phyloP scores from a whole-genome alignment of 2,329 filamentous ascomycete species.

The Fusarium pseudocircinatum region DNA sequence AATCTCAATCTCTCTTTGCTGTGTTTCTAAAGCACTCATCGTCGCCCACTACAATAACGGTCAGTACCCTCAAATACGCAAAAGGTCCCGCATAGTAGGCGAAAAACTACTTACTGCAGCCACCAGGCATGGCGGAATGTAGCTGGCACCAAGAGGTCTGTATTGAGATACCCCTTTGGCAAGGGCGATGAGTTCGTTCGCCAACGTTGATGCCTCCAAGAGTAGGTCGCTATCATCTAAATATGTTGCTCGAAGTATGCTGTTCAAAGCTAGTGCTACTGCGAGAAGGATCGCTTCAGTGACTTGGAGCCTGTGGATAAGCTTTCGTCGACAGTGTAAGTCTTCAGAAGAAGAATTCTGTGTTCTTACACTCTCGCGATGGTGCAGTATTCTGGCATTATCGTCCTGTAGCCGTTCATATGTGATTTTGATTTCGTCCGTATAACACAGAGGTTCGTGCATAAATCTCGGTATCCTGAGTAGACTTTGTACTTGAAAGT shows the following conservation, averaged over 20 bases:
- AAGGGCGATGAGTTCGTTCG: not conserved
- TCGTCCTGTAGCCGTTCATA: not conserved
- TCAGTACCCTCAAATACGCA: rapidly evolving
- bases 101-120: not conserved
- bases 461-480: not conserved
- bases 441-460: not conserved
- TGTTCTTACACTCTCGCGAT: not conserved
- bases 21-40: not conserved
- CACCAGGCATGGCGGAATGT: not conserved
- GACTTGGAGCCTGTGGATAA: not conserved
- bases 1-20: not conserved
- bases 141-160: slow-evolving; percentile 5
- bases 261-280: not conserved
- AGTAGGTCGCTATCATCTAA: not conserved
- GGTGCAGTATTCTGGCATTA: not conserved
- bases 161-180: not conserved
- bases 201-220: not conserved
- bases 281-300: not conserved
- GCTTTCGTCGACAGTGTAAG: not conserved
- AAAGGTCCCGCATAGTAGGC: rapidly evolving
- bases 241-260: not conserved
- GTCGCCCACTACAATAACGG: not conserved
- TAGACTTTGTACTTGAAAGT: not conserved
- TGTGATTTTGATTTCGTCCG: not conserved
- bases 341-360: not conserved